Base-by-base conservation (phyloP, 345 rosid species). In the Draba incana region DNA sequence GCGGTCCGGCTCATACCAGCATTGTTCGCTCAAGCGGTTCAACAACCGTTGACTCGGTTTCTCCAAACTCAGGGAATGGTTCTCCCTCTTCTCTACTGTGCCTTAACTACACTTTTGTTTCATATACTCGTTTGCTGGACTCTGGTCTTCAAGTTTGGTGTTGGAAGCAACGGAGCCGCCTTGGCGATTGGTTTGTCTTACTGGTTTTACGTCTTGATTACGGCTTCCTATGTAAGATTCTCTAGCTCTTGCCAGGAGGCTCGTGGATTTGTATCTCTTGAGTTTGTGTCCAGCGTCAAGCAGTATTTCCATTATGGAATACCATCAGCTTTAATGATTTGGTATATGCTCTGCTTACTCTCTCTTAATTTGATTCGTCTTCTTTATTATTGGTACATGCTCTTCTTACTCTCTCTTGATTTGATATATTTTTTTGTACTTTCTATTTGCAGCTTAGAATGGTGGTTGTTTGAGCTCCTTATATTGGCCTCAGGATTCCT, bases 391-490 rank as follows among this genome's bases (percentile, higher is more conserved):
- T 42, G 12, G 23, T 13, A 30, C 30, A 35, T 59, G 46, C 33
- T 20, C 20, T 52, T 2, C 6, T 14, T 20, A 11, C 2, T 53
- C 47, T 61, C 3, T 11, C 8, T 27, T 9, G 65, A 5, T 11
- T 16, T 41, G 20, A 20, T 20, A 20, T 31, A 33, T 5, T 57
- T 14, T 58, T 56, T 16, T 10, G 2, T 24, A 20, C 20, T 6
- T 35, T 0, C 49, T 53, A 25, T 20, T 37, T 62, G 46, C 76
- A 88, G 90, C 79, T 79, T 85, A 6, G 85, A 85, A 69, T 85
- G 94, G 94, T 88, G 90, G 82, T 77, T 87, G 4, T 75, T 81
- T 62, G 91, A 88, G 81, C 51, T 88, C 44, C 75, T 85, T 39
- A 27, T 53, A 25, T 56, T 88, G 70, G 76, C 79, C 10, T 85